Base-by-base conservation (phyloP, 257 asterid genomes). In the Perilla frutescens region DNA sequence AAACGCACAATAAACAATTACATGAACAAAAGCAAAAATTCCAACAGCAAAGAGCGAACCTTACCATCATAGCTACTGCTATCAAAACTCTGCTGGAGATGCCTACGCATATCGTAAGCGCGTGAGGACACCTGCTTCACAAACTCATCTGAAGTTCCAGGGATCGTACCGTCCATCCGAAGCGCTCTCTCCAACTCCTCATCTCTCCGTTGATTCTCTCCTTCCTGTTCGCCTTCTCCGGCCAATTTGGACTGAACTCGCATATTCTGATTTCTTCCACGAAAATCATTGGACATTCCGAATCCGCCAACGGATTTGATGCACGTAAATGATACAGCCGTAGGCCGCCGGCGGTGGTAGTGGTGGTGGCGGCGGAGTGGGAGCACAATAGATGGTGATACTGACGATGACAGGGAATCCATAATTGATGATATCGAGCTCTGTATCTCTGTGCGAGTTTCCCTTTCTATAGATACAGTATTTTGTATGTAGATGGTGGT, bases 41-140 rank as follows among this genome's bases (percentile, higher is more conserved):
- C 4, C 12, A 75, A 13, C 8, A 0, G 5, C 31, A 10, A 1
- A 51, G 62, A 26, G 59, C 29, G 32, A 4, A 36, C n/a, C 79
- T 40, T 77, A 93, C 98, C 98, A 65, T 91, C 98, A 43, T 93
- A 93, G 87, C 97, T 91, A 72, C 96, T 87, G 88, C 91, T 82
- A 72, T 88, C 95, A 65, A 91, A 84, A 41, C 86, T 84, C 88
- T 91, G 98, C 39, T 91, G 93, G 62, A 93, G 96, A 81, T 93
- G 86, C 73, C 98, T 85, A 2, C 98, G 96, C 92, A 93, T 91
- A 70, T 80, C 89, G 62, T 93, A 93, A 44, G 97, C 97, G 81
- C 91, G 96, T 65, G 98, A 93, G 6, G 97, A 91, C 56, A 93
- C 97, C 8, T 82, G 98, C 79, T 83, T 81, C 57, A 91, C 95